Evolutionary conservation across 768 basidiomycete species (phyloP), one percentile per base, ranked within the genome.

Genomic region (Leccinum longicurvipes): DNA sequence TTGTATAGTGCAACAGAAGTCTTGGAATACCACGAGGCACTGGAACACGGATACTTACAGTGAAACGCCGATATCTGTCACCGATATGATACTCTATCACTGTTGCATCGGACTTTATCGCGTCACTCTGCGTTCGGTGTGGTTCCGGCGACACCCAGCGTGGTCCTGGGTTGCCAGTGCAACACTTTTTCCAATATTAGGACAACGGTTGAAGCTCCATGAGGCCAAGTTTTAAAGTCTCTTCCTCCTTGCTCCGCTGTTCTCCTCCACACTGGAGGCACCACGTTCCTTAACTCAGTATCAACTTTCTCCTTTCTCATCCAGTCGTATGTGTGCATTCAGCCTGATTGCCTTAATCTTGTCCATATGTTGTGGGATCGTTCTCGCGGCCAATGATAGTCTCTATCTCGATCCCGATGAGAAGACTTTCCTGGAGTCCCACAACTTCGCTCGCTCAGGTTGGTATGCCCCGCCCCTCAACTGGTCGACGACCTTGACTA

Each of bases 401-500:
- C n/a, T n/a, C 28, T 54, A 62, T 42, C n/a, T 51, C 55, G 19
- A 60, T 31, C 42, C 51, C 11, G 56, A 51, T 47, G 61, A 57
- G 58, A 47, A 47, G 15, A 63, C 67, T 24, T 80, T 80, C 60
- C 71, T 86, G 17, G 36, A 49, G 25, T 70, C 72, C 1, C 83
- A 85, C 64, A 86, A 86, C 64, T 53, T 49, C 24, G 64, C 79
- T 45, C 80, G 85, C 53, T 67, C 66, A 1, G 34, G 45, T 25
- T 76, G 81, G 66, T 71, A 71, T 50, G 81, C 79, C 6, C 57
- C 65, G 1, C 63, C 74, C 4, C 70, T 86, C 31, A 69, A 60
- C 12, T 86, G 85, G 84, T 80, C 79, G 7, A 49, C 67, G 7
- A 56, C 66, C 14, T 73, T 83, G 36, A 83, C 81, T 12, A 61